Conservation (phyloP, 2,329 filamentous ascomycete genomes). For the Cordyceps farinosa region DNA sequence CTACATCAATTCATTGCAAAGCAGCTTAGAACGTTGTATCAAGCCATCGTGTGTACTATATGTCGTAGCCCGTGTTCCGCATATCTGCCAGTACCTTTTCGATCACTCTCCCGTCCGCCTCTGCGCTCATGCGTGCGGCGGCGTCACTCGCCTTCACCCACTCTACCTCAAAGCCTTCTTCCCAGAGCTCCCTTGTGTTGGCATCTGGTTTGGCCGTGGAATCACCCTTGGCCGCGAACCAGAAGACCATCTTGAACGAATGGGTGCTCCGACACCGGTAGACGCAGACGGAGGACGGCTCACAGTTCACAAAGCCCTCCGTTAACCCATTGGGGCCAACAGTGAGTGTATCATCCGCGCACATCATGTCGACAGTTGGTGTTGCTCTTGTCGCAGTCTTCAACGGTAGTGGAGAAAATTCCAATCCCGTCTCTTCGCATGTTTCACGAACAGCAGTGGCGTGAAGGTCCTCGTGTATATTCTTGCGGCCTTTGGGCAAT, state of each 20-base stretch:
- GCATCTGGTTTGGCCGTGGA: constrained; percentile 25
- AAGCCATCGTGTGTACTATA: constrained; percentile 16
- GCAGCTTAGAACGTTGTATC: background rate
- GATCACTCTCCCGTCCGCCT: constrained; percentile 26
- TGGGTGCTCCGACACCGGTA: constrained; percentile 35
- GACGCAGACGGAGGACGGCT: constrained; percentile 35
- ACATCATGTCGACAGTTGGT: constrained; percentile 20
- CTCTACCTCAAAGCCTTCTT: constrained; percentile 24
- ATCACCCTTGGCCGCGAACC: constrained; percentile 35
- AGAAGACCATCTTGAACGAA: constrained; percentile 39
- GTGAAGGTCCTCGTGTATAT: constrained; percentile 42
- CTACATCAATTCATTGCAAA: background rate
- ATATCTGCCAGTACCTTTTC: constrained; percentile 28
- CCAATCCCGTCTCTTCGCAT: constrained; percentile 46
- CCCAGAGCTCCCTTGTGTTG: constrained; percentile 31
- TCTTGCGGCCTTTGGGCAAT: constrained; percentile 47
- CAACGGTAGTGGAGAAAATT: constrained; percentile 36
- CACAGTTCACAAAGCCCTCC: constrained; percentile 30
- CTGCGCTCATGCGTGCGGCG: constrained; percentile 23
- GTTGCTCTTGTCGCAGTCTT: constrained; percentile 44
- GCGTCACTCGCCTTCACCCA: constrained; percentile 27
- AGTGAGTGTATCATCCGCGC: background rate
- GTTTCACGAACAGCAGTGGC: constrained; percentile 45
- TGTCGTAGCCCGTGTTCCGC: constrained; percentile 26
- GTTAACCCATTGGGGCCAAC: constrained; percentile 25